Evolutionary conservation across 2,329 filamentous ascomycete species (phyloP).

Genomic region (Pseudocercospora pini-densiflorae): DNA sequence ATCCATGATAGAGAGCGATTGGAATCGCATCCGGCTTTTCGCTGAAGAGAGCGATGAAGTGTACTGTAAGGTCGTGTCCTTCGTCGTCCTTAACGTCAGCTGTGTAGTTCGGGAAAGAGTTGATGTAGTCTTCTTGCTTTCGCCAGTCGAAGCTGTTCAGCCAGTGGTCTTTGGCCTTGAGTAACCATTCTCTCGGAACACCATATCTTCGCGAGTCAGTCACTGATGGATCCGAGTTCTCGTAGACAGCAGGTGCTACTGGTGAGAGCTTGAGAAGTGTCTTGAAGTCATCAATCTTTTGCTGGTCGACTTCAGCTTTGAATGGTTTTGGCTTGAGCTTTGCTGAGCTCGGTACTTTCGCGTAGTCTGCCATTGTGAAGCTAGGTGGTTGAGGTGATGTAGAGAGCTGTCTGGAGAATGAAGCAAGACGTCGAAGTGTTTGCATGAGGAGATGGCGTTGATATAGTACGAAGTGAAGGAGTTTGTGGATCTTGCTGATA

Average conservation of each 20-base stretch:
- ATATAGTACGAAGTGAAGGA: not conserved
- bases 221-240: slow-evolving; percentile 43
- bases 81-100: slow-evolving; percentile 37
- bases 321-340: slow-evolving; percentile 48
- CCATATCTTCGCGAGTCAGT: slow-evolving; percentile 45
- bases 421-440: slow-evolving; percentile 25
- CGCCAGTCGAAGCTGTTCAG: slow-evolving; percentile 44
- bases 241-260: slow-evolving; percentile 55
- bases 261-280: slow-evolving; percentile 54
- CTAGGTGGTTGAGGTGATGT: slow-evolving; percentile 8
- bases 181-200: slow-evolving; percentile 54
- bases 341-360: slow-evolving; percentile 42
- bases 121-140: slow-evolving; percentile 28
- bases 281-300: slow-evolving; percentile 52
- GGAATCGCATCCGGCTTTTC: slow-evolving; percentile 46
- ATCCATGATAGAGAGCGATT: slow-evolving; percentile 43
- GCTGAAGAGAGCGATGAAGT: slow-evolving; percentile 62
- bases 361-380: slow-evolving; percentile 27
- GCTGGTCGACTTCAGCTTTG: slow-evolving; percentile 48
- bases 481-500: not conserved
- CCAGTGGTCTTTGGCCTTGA: slow-evolving; percentile 43
- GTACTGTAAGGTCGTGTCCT: slow-evolving; percentile 47
- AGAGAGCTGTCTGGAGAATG: slow-evolving; percentile 22
- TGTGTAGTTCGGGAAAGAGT: slow-evolving; percentile 30
- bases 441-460: slow-evolving; percentile 15